Evolutionary conservation across 1,284 basidiomycete species (phyloP).

Genomic region (Rhodotorula sp.): DNA sequence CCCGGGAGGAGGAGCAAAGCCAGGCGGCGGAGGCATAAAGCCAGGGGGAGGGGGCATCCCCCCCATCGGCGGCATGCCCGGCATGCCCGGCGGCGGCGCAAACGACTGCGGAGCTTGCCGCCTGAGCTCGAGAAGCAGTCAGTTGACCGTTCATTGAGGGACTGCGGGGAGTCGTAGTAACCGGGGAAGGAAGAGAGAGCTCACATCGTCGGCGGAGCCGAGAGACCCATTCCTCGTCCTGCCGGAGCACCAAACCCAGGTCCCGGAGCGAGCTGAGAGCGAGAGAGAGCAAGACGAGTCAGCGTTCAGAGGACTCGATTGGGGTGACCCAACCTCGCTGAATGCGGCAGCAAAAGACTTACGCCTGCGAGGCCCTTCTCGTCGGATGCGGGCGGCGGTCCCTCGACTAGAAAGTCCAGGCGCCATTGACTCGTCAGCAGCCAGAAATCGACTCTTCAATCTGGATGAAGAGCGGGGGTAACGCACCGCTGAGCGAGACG

Average conservation of each 20-base stretch:
- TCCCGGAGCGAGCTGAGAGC: slow-evolving; percentile 70
- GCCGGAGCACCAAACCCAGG: slow-evolving; percentile 93
- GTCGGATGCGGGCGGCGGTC: slow-evolving; percentile 87
- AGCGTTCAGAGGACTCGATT: neutral
- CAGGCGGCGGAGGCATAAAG: slow-evolving; percentile 53
- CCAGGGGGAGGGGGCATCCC: slow-evolving; percentile 58
- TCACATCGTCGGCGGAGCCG: slow-evolving; percentile 43
- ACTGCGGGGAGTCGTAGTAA: slow-evolving; percentile 58
- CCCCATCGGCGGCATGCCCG: slow-evolving; percentile 50
- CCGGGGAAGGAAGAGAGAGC: slow-evolving; percentile 60
- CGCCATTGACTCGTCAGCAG: no score
- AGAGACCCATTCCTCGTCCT: slow-evolving; percentile 92
- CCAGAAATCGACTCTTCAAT: neutral
- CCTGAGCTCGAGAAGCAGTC: slow-evolving; percentile 13
- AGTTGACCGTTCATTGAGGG: slow-evolving; percentile 54
- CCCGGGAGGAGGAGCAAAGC: slow-evolving; percentile 66
- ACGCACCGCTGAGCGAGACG: slow-evolving; percentile 69
- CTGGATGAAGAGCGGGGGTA: no score
- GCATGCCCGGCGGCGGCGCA: slow-evolving; percentile 47
- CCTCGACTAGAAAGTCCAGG: slow-evolving; percentile 56
- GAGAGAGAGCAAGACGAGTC: neutral
- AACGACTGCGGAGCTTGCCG: slow-evolving; percentile 37
- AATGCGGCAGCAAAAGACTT: slow-evolving; percentile 28
- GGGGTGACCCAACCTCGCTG: neutral
- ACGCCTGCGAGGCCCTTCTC: slow-evolving; percentile 68